Conservation (phyloP, 1,139 yeast species). For the Kazachstania sp. region DNA sequence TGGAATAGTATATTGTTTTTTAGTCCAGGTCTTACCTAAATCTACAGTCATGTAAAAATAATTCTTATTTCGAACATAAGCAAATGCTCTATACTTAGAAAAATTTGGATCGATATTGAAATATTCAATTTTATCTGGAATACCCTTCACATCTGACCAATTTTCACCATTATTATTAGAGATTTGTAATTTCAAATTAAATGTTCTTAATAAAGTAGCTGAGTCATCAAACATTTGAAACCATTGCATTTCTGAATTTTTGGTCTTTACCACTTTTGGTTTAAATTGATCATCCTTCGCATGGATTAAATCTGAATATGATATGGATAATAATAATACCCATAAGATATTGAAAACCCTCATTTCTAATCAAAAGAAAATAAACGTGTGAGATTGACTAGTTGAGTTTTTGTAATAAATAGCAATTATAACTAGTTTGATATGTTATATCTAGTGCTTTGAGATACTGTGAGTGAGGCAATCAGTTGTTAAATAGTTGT, state of each 20-base stretch:
- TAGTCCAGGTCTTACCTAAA: constrained; percentile 23
- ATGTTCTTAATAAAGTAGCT: constrained; percentile 13
- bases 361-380: neutral
- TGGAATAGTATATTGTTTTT: constrained; percentile 3
- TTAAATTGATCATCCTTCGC: constrained; percentile 6
- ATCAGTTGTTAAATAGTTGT: no score
- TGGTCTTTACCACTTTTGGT: constrained; percentile 16
- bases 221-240: constrained; percentile 27
- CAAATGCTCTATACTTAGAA: constrained; percentile 20
- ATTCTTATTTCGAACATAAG: neutral
- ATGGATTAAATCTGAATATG: neutral
- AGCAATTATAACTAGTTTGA: no score
- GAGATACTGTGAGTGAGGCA: no score
- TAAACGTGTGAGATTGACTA: neutral
- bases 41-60: constrained; percentile 19
- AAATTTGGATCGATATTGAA: constrained; percentile 14
- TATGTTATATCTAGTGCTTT: no score
- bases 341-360: neutral
- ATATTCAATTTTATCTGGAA: constrained; percentile 5
- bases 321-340: neutral
- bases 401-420: no score
- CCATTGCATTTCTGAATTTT: neutral
- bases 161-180: constrained; percentile 22
- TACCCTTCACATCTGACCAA: constrained; percentile 16
- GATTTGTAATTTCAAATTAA: constrained; percentile 9